These are phyloP conservation scores for Aspergillus pseudoglaucus DNA, from an alignment of 2,329 filamentous ascomycete genomes.

Conservation along the genomic window DNA sequence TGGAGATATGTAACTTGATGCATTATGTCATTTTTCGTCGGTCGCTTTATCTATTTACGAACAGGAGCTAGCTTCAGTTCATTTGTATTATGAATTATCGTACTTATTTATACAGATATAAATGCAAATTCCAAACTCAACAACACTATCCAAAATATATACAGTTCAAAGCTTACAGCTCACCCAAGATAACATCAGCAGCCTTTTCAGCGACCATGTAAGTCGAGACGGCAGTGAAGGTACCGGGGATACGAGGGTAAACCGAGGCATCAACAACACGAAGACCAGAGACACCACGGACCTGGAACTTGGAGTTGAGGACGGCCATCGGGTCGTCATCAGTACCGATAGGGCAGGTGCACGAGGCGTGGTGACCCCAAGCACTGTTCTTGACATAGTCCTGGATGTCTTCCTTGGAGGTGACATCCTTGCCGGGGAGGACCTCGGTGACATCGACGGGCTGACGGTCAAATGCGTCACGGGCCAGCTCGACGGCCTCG, in stretches of 20 bases:
- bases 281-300: slow-evolving; percentile 50
- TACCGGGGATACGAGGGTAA: slow-evolving; percentile 52
- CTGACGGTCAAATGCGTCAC: slow-evolving; percentile 39
- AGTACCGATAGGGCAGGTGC: slow-evolving; percentile 50
- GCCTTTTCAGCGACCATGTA: slow-evolving; percentile 59
- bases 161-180: no score
- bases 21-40: no score
- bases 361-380: slow-evolving; percentile 55
- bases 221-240: slow-evolving; percentile 46
- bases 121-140: no score
- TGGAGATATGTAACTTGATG: slow-evolving; percentile 7
- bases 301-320: slow-evolving; percentile 51
- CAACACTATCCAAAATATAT: no score
- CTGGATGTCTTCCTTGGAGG: slow-evolving; percentile 39
- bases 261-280: slow-evolving; percentile 58
- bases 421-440: slow-evolving; percentile 38
- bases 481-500: slow-evolving; percentile 50
- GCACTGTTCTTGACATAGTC: slow-evolving; percentile 45
- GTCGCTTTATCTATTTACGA: no score
- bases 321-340: slow-evolving; percentile 50
- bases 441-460: slow-evolving; percentile 39
- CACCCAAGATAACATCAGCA: slow-evolving; percentile 47
- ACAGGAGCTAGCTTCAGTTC: no score
- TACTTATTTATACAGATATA: no score
- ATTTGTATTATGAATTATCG: no score